phyloP scores from a whole-genome alignment of 75 land plant species.

The Pinus tabuliformis region DNA sequence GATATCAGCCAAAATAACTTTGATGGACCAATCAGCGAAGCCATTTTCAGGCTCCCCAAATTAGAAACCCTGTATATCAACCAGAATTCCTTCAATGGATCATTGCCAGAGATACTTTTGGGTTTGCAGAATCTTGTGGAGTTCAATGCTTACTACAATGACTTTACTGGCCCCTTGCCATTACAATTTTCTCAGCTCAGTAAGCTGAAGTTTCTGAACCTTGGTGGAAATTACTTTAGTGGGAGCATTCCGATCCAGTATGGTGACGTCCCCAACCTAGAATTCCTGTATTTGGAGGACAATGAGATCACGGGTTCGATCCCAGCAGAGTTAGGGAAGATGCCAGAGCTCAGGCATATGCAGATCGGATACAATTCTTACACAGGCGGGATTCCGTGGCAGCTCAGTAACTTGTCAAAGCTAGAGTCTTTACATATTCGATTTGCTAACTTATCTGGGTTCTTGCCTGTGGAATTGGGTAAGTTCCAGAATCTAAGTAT shows the following conservation, averaged over 20 bases:
- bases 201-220: conserved; percentile 21
- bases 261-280: conserved; percentile 10
- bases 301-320: conserved; percentile 30
- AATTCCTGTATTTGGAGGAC: conserved; percentile 18
- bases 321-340: conserved; percentile 27
- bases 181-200: conserved; percentile 4
- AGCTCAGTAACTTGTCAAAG: conserved; percentile 19
- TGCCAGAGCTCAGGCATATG: conserved; percentile 14
- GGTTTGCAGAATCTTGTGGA: background rate
- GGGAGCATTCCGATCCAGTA: conserved; percentile 32
- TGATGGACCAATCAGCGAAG: conserved; percentile 46
- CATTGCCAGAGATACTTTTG: background rate
- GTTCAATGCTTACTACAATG: conserved; percentile 14
- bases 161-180: conserved; percentile 28
- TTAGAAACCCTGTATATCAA: conserved; percentile 50
- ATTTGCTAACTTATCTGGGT: conserved; percentile 21
- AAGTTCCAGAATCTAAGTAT: conserved; percentile 7
- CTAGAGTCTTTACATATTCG: conserved; percentile 19
- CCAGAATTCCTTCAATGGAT: conserved; percentile 6
- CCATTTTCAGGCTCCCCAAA: conserved; percentile 34
- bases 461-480: conserved; percentile 31
- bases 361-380: conserved; percentile 25
- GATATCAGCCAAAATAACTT: conserved; percentile 60
- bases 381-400: conserved; percentile 23
- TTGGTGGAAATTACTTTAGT: conserved; percentile 22